Base-by-base conservation (phyloP, 306 rosid genomes). In the Ammopiptanthus mongolicus region DNA sequence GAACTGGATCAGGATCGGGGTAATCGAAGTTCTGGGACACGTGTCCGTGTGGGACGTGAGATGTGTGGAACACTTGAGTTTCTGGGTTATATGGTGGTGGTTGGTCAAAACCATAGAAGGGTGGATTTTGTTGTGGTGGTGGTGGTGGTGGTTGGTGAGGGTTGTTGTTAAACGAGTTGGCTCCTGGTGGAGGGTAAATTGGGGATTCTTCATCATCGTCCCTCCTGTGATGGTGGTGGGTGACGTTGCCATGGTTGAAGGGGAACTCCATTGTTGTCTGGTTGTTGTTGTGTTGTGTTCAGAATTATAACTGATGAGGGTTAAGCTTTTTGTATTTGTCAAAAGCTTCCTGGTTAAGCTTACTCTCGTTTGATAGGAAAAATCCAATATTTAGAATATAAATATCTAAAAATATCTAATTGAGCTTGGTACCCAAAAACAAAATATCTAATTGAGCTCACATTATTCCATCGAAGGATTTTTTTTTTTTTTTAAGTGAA, bases 61-160 rank as follows among this genome's bases (percentile, higher is more conserved):
- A 73, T 3, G 82, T 15, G 73, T 86, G 90, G 75, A 50, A 80
- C 12, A 77, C 82, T 22, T 86, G 82, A 12, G 71, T 18, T 4
- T 36, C 83, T 11, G 63, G 78, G 11, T 71, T 65, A 3, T 79
- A 65, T 2, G 81, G 69, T 2, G 78, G 72, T 1, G 60, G 80
- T 5, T 71, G 70, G 5, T 7, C 1, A 7, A 36, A 1, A 7
- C 42, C 42, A 11, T 36, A 36, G 42, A 36, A 1, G 42, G 42
- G 42, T 36, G 42, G 42, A 1, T 55, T 5, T 8, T 8, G 52
- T 6, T 56, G 71, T 19, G 74, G 75, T 8, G 80, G 23, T 5
- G 62, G 72, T 4, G 84, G 75, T 17, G 77, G 71, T 3, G 51
- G 75, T 2, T 58, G 63, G 6, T 7, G 18, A 18, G 62, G 52